Base-by-base conservation (phyloP, 441 rosid genomes). In the Gossypium lobatum region DNA sequence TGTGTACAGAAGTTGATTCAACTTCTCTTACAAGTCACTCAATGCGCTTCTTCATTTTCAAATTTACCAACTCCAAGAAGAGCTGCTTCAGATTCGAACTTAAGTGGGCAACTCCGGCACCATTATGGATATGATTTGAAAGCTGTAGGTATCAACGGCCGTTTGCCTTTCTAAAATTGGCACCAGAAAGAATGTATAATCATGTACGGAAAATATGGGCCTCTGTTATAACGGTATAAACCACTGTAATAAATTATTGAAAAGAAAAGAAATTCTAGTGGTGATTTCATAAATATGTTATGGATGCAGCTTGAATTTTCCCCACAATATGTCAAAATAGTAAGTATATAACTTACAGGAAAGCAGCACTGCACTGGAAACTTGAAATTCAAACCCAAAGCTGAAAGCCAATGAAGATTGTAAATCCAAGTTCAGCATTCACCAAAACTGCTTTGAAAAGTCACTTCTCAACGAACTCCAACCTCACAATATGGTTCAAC, bases 401-500 rank as follows among this genome's bases (percentile, higher is more conserved):
- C 50, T 6, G 53, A 64, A 31, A 64, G 7, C 6, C 18, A 45
- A 65, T 66, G 91, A 87, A 74, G 87, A 63, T 11, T 45, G 50
- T 45, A 45, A 45, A 45, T 11, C 50, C 50, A 45, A 45, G 34
- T 71, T 13, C 80, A n/a, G 45, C 69, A 20, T 8, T 75, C 18
- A 0, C 23, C 16, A 63, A 62, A 1, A 54, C 75, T 72, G 28
- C 72, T 69, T 59, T 76, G 73, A 80, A 59, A 77, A 60, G 64
- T 70, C 63, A 28, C 70, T 74, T 26, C 73, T 82, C 83, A 21
- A 77, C 88, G 10, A 73, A 80, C 73, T 72, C 88, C 64, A 86
- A 88, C 75, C 85, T 91, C 61, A 77, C 82, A 3, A 80, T 87
- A 68, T 76, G 81, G 80, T 94, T 92, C 89, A 80, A 75, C 83